phyloP scores from a whole-genome alignment of 108 stramenopile species.

The Discostella pseudostelligera region DNA sequence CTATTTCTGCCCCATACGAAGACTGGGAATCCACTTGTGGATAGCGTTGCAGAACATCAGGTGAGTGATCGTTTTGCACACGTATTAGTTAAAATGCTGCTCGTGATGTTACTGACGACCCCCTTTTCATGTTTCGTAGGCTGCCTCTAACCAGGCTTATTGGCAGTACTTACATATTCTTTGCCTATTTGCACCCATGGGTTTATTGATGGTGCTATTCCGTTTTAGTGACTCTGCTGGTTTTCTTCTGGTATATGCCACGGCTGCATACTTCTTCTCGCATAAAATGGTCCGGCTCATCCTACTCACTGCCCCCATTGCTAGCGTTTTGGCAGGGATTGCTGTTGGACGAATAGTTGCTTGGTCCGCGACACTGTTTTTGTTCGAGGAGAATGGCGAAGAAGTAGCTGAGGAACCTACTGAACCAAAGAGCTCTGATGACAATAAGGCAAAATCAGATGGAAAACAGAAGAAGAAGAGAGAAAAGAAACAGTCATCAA shows the following conservation, averaged over 20 bases:
- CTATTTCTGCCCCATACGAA: slow-evolving; percentile 93
- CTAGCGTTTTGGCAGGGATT: slow-evolving; percentile 88
- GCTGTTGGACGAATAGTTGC: slow-evolving; percentile 67
- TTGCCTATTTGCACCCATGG: slow-evolving; percentile 91
- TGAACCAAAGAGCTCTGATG: slow-evolving; percentile 9
- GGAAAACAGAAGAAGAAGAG: slow-evolving; percentile 53
- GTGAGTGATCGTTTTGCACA: slow-evolving; percentile 52
- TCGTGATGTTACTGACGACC: too few relatives aligned
- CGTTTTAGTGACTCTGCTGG: slow-evolving; percentile 80
- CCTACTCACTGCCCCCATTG: slow-evolving; percentile 93
- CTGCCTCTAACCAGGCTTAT: slow-evolving; percentile 91
- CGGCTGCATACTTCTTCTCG: slow-evolving; percentile 94
- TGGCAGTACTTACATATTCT: slow-evolving; percentile 97
- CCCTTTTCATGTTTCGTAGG: slow-evolving; percentile 44
- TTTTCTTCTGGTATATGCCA: slow-evolving; percentile 91
- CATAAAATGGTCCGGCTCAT: slow-evolving; percentile 99
- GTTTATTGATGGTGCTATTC: slow-evolving; percentile 80
- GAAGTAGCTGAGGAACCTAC: slow-evolving; percentile 3
- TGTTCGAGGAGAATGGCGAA: slow-evolving; percentile 27
- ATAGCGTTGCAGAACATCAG: slow-evolving; percentile 97
- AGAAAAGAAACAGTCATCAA: slow-evolving; percentile 35
- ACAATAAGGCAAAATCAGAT: slow-evolving; percentile 12
- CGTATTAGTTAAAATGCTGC: too few relatives aligned
- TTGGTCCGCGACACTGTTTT: slow-evolving; percentile 44
- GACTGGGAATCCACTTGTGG: slow-evolving; percentile 94